phyloP scores from a whole-genome alignment of 192 early-diverging fungal species.

The Coemansia sp. region DNA sequence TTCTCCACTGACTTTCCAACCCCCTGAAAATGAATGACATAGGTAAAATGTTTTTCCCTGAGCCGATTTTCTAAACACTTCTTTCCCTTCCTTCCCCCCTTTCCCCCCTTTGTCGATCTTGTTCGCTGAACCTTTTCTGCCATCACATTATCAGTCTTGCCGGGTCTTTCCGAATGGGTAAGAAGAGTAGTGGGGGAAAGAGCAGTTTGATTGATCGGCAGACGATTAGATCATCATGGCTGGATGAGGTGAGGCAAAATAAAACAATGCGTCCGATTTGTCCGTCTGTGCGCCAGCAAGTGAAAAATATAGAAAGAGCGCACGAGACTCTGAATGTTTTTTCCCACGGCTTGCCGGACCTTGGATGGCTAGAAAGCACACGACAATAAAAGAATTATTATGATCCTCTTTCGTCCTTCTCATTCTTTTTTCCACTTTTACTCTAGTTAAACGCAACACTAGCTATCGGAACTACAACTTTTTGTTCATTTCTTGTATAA shows the following conservation, averaged over 20 bases:
- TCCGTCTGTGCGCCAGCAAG: background rate
- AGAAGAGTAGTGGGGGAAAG: background rate
- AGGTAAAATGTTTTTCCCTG: background rate
- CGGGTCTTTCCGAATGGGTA: background rate
- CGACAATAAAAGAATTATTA: background rate
- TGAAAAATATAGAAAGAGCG: background rate
- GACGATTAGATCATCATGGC: background rate
- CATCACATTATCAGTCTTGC: background rate
- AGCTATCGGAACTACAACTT: background rate
- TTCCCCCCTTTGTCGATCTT: background rate
- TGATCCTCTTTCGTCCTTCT: background rate
- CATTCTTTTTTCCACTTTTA: background rate
- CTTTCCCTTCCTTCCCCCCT: background rate
- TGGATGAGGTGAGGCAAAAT: background rate
- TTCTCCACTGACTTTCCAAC: too few relatives aligned
- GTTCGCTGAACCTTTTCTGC: background rate
- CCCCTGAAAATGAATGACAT: background rate
- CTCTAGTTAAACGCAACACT: background rate
- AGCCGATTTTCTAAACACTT: too few relatives aligned
- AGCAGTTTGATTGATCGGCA: background rate
- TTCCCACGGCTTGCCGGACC: background rate
- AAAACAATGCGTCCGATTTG: background rate
- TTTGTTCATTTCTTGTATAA: background rate
- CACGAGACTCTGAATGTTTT: background rate
- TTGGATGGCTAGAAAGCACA: too few relatives aligned